Conservation (phyloP, 371 early-diverging fungal species). For the Mucor irregularis region DNA sequence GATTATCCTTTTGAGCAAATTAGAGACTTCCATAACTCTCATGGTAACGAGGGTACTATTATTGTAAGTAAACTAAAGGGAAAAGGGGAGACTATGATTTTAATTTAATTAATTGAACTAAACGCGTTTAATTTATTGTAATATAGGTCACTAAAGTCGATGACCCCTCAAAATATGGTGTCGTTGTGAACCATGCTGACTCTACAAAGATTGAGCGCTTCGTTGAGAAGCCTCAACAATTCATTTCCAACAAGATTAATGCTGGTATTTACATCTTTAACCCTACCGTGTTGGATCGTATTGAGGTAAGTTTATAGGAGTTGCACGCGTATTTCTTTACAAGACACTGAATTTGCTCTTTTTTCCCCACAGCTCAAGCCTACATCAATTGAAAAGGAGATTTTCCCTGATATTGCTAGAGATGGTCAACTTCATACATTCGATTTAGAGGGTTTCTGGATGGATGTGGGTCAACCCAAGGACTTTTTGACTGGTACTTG, state of each 20-base stretch:
- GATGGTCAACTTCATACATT: conserved; percentile 89
- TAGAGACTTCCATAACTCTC: conserved; percentile 83
- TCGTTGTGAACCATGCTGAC: conserved; percentile 79
- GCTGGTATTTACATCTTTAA: conserved; percentile 99
- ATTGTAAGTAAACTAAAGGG: too few species aligned
- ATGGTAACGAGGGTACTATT: conserved; percentile 95
- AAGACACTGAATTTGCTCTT: conserved; percentile 16
- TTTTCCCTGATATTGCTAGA: conserved; percentile 95
- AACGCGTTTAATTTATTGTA: conserved; percentile 3
- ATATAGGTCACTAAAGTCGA: conserved; percentile 93
- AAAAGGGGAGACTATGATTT: too few species aligned
- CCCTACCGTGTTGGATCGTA: conserved; percentile 89
- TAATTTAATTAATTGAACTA: too few species aligned
- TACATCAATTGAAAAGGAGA: conserved; percentile 98
- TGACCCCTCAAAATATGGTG: conserved; percentile 99
- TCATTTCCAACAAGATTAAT: conserved; percentile 97
- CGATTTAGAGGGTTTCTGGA: conserved; percentile 99
- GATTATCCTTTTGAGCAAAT: conserved; percentile 96
- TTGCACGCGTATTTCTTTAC: too few species aligned
- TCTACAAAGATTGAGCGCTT: conserved; percentile 88
- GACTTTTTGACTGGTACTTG: conserved; percentile 97
- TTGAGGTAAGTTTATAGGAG: too few species aligned
- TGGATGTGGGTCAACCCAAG: conserved; percentile 99
- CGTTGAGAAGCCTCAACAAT: conserved; percentile 98
- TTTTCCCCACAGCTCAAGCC: conserved; percentile 76